phyloP scores from a whole-genome alignment of 164 flowering plant genomes.

The Stephania yunnanensis region DNA sequence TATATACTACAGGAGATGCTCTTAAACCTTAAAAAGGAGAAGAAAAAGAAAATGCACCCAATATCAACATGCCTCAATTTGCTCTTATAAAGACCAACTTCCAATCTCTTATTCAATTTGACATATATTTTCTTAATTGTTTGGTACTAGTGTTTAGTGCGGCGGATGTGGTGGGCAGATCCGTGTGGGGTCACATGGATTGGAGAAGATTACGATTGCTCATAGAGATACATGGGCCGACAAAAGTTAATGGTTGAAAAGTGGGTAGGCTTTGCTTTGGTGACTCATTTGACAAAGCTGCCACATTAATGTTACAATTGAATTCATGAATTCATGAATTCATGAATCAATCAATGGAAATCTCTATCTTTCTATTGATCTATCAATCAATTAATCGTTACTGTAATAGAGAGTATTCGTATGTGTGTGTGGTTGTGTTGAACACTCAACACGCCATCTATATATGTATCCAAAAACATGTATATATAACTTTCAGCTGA shows the following conservation, averaged over 20 bases:
- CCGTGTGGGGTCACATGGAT: neutral
- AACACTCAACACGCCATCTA: neutral
- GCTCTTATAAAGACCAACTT: too few relatives aligned
- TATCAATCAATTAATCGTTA: too few relatives aligned
- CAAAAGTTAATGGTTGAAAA: slow-evolving; percentile 1
- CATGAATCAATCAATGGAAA: neutral
- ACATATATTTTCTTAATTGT: too few relatives aligned
- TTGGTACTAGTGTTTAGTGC: neutral
- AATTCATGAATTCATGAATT: neutral
- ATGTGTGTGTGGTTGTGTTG: neutral
- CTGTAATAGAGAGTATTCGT: too few relatives aligned
- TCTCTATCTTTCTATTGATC: neutral
- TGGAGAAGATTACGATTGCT: neutral
- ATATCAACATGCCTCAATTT: too few relatives aligned
- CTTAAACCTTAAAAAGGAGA: too few relatives aligned
- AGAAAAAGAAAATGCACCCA: too few relatives aligned
- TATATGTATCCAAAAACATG: too few relatives aligned
- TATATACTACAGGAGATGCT: too few relatives aligned
- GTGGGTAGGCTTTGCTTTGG: slow-evolving; percentile 4
- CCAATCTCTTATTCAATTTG: too few relatives aligned
- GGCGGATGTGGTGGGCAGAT: neutral
- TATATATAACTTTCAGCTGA: neutral
- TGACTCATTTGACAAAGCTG: neutral
- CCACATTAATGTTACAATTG: neutral
- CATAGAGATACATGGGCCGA: neutral